phyloP scores from a whole-genome alignment of 257 asterid genomes.

The Solanum pimpinellifolium region DNA sequence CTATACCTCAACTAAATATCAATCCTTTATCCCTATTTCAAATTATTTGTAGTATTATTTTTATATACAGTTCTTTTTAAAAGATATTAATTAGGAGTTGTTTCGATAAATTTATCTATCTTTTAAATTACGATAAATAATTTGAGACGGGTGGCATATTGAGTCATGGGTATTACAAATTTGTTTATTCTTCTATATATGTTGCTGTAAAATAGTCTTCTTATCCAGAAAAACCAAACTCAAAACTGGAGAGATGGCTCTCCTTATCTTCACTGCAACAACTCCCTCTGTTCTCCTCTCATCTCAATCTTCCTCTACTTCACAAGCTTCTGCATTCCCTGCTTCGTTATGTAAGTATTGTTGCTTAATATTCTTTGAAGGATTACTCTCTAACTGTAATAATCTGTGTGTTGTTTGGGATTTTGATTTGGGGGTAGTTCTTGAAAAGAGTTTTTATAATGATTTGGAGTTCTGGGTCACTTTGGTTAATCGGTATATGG shows the following conservation, averaged over 20 bases:
- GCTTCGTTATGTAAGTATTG: not conserved
- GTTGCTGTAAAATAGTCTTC: not conserved
- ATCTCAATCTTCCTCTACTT: not conserved
- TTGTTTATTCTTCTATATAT: not conserved
- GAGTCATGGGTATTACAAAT: not conserved
- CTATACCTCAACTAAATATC: not conserved
- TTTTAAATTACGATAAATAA: too few relatives aligned
- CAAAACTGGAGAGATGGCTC: conserved; percentile 1
- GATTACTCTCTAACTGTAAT: not conserved
- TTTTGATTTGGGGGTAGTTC: not conserved
- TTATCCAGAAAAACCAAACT: not conserved
- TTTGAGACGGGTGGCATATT: not conserved
- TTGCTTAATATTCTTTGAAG: not conserved
- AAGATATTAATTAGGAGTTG: not conserved
- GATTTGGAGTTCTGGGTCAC: not conserved
- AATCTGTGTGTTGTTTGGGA: not conserved
- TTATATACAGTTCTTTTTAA: too few relatives aligned
- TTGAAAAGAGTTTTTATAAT: not conserved
- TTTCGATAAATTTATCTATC: too few relatives aligned
- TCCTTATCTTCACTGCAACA: not conserved
- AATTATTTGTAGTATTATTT: not conserved
- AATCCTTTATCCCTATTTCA: too few relatives aligned
- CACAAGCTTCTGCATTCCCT: not conserved
- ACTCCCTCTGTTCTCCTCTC: not conserved
- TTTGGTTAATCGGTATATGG: not conserved